A percentile compares a stretch with the other conserved stretches of the same genome.
phyloP scores from a whole-genome alignment of 768 basidiomycete genomes.

The Phlebiopsis flavidoalba region DNA sequence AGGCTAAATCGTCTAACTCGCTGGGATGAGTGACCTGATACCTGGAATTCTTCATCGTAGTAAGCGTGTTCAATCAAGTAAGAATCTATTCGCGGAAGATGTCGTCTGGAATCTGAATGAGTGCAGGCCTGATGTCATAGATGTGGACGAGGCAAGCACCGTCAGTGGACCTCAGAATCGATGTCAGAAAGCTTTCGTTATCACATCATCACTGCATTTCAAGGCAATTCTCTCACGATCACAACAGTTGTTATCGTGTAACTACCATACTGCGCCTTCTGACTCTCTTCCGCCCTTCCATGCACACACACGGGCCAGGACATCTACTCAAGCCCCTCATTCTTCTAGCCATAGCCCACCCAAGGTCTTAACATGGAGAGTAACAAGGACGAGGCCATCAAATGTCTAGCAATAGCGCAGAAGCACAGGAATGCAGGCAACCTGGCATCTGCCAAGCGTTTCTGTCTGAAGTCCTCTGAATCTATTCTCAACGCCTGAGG shows the following conservation, averaged over 20 bases:
- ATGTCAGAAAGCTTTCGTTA: too few relatives aligned
- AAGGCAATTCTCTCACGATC: too few relatives aligned
- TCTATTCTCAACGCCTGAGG: slow-evolving; percentile 78
- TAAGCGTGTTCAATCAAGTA: not conserved
- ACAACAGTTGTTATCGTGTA: not conserved
- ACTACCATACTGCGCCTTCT: not conserved
- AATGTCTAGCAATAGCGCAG: slow-evolving; percentile 76
- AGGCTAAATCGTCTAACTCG: not conserved
- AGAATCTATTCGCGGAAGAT: not conserved
- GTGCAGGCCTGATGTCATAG: not conserved
- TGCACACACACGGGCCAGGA: slow-evolving; percentile 1
- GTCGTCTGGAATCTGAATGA: not conserved
- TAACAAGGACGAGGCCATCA: slow-evolving; percentile 87
- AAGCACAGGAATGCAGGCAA: slow-evolving; percentile 71
- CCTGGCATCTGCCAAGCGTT: slow-evolving; percentile 74
- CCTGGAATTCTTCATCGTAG: not conserved
- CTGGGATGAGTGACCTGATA: not conserved
- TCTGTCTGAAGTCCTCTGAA: slow-evolving; percentile 84
- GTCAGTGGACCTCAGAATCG: too few relatives aligned
- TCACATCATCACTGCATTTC: too few relatives aligned
- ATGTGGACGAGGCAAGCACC: not conserved
- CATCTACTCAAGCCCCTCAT: not conserved
- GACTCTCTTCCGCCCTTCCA: not conserved
- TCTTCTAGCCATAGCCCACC: not conserved
- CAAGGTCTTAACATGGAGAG: slow-evolving; percentile 53